phyloP scores from a whole-genome alignment of 2,329 filamentous ascomycete genomes.

The Nothophaeocryptopus gaeumannii region DNA sequence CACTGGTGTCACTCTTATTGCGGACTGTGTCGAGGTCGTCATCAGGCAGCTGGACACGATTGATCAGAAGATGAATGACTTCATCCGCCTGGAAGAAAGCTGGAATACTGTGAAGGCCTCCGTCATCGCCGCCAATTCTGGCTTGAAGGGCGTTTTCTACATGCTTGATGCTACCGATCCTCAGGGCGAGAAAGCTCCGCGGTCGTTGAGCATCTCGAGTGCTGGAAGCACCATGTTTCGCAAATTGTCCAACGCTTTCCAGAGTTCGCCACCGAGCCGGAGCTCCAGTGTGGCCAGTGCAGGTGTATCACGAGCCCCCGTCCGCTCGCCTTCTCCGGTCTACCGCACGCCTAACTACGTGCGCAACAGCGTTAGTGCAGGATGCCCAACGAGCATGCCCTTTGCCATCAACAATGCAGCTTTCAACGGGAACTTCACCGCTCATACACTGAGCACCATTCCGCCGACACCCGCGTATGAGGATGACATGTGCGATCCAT shows the following conservation, averaged over 20 bases:
- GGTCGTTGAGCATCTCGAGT: constrained; percentile 29
- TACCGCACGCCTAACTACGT: constrained; percentile 37
- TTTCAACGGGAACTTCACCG: constrained; percentile 28
- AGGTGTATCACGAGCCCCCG: constrained; percentile 14
- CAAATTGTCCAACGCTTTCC: constrained; percentile 35
- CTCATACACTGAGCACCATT: constrained; percentile 38
- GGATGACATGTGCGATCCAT: constrained; percentile 35
- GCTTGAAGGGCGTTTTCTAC: constrained; percentile 46
- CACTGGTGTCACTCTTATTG: constrained; percentile 44
- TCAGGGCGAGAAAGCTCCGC: constrained; percentile 15
- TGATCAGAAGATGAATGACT: constrained; percentile 43
- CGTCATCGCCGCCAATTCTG: constrained; percentile 41
- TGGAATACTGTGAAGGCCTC: constrained; percentile 44
- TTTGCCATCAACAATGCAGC: constrained; percentile 25
- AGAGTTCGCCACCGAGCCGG: constrained; percentile 15
- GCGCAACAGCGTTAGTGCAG: constrained; percentile 36
- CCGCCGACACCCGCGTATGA: constrained; percentile 41
- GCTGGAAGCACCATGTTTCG: constrained; percentile 31
- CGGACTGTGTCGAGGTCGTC: constrained; percentile 45
- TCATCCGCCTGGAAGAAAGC: constrained; percentile 46
- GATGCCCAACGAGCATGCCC: constrained; percentile 42
- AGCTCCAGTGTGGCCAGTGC: constrained; percentile 26
- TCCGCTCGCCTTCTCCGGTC: constrained; percentile 22
- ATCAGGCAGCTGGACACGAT: constrained; percentile 41
- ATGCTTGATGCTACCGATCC: constrained; percentile 38